phyloP scores from a whole-genome alignment of 2,329 filamentous ascomycete genomes.

The Dactylella cylindrospora region DNA sequence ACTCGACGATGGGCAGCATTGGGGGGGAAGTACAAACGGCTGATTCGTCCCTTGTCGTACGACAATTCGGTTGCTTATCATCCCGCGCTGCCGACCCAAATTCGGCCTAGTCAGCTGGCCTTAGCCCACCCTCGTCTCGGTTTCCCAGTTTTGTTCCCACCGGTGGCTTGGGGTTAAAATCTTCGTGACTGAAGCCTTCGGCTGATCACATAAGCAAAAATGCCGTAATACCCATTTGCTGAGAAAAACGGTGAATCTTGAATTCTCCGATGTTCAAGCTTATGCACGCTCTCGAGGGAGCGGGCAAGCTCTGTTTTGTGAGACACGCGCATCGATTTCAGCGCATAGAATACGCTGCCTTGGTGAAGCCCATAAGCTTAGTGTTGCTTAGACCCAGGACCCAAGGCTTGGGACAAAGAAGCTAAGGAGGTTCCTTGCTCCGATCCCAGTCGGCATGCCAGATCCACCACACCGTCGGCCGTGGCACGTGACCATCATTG shows the following conservation, averaged over 20 bases:
- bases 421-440: constrained; percentile 33
- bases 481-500: constrained; percentile 5
- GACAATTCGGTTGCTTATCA: constrained; percentile 43
- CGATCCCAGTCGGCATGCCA: constrained; percentile 3
- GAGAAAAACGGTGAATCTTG: too few relatives aligned
- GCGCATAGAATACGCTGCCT: constrained; percentile 4
- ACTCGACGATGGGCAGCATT: too few relatives aligned
- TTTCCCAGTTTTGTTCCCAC: constrained; percentile 37
- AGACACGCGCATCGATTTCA: too few relatives aligned
- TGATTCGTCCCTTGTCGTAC: constrained; percentile 38
- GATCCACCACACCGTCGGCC: not conserved
- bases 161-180: constrained; percentile 23
- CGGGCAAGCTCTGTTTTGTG: too few relatives aligned
- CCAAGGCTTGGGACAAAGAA: constrained; percentile 16
- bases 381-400: too few relatives aligned
- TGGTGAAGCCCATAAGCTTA: too few relatives aligned
- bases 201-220: constrained; percentile 31
- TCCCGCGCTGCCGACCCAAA: constrained; percentile 41
- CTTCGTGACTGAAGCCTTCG: constrained; percentile 22
- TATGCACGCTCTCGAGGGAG: too few relatives aligned
- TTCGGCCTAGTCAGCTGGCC: constrained; percentile 43
- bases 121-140: constrained; percentile 33
- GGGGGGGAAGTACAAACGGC: constrained; percentile 8
- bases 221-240: constrained; percentile 30
- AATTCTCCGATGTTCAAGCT: constrained; percentile 2